Evolutionary conservation across 805 yeast genomes (phyloP).

Genomic region (Nakazawaea pomicola): DNA sequence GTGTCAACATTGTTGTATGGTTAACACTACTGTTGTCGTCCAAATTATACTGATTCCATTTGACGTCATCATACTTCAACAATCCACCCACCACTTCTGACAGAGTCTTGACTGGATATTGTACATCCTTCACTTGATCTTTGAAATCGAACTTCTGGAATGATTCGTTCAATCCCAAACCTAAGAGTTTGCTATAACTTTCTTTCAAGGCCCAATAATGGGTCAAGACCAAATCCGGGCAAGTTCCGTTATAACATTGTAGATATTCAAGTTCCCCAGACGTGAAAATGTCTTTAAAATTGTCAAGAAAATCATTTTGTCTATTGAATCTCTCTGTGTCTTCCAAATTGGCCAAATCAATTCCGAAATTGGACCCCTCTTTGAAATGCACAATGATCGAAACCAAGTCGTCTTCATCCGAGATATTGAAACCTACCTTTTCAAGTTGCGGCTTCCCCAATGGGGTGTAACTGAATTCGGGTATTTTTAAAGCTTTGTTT

Average conservation of each 20-base stretch:
- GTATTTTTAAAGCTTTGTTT: conserved; percentile 11
- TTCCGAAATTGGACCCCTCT: conserved; percentile 30
- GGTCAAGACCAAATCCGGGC: conserved; percentile 34
- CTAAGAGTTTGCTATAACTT: conserved; percentile 52
- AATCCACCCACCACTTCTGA: neutral
- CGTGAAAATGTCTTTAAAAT: conserved; percentile 25
- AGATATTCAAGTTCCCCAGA: conserved; percentile 25
- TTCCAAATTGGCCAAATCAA: conserved; percentile 39
- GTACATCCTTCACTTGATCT: neutral
- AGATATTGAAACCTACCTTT: conserved; percentile 45
- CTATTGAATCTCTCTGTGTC: conserved; percentile 21
- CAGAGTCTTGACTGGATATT: no score
- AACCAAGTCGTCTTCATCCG: conserved; percentile 50
- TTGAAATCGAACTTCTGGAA: conserved; percentile 9
- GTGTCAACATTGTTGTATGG: conserved; percentile 1
- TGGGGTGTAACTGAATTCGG: conserved; percentile 27
- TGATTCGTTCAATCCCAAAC: conserved; percentile 8
- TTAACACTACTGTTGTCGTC: no score
- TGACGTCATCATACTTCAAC: neutral
- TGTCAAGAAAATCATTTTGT: conserved; percentile 34
- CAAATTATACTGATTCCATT: conserved; percentile 1
- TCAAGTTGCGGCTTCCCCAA: conserved; percentile 55
- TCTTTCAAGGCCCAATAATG: conserved; percentile 80
- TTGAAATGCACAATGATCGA: conserved; percentile 37
- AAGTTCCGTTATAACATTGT: conserved; percentile 5